Evolutionary conservation across 2,329 filamentous ascomycete genomes (phyloP).

Genomic region (Hypoxylon sp.): DNA sequence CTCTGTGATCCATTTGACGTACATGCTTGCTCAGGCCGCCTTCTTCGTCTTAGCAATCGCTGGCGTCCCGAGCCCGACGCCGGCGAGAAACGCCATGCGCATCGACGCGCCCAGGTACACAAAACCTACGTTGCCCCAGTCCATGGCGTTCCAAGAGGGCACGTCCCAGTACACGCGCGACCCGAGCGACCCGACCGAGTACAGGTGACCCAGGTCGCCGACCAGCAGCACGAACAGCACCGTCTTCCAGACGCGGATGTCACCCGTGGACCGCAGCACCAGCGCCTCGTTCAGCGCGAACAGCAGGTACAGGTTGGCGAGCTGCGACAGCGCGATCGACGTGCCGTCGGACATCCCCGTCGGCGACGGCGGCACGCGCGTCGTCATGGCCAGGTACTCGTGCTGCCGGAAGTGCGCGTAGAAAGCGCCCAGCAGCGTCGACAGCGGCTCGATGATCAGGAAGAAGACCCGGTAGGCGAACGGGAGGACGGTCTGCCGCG

Average conservation of each 20-base stretch:
- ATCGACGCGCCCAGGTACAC: slow-evolving; percentile 74
- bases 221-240: slow-evolving; percentile 75
- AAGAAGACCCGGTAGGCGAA: slow-evolving; percentile 77
- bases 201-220: slow-evolving; percentile 82
- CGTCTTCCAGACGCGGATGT: slow-evolving; percentile 76
- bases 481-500: slow-evolving; percentile 60
- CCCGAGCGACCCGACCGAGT: slow-evolving; percentile 71
- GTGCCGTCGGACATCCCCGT: slow-evolving; percentile 65
- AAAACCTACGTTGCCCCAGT: slow-evolving; percentile 76
- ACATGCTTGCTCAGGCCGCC: slow-evolving; percentile 28
- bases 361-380: slow-evolving; percentile 65
- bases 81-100: slow-evolving; percentile 69
- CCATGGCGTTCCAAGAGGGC: slow-evolving; percentile 73
- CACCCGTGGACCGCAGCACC: slow-evolving; percentile 75
- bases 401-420: slow-evolving; percentile 62
- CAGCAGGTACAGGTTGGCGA: slow-evolving; percentile 82
- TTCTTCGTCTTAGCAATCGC: slow-evolving; percentile 43
- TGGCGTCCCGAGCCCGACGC: slow-evolving; percentile 61
- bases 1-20: too few relatives aligned
- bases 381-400: slow-evolving; percentile 73
- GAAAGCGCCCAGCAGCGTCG: slow-evolving; percentile 65
- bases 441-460: slow-evolving; percentile 75
- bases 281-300: slow-evolving; percentile 83
- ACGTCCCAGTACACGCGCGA: slow-evolving; percentile 72
- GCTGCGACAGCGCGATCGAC: slow-evolving; percentile 76